A percentile compares a stretch with the other conserved stretches of the same genome.
Evolutionary conservation across 164 flowering plant genomes (phyloP).

Genomic region (Pachysandra terminalis): DNA sequence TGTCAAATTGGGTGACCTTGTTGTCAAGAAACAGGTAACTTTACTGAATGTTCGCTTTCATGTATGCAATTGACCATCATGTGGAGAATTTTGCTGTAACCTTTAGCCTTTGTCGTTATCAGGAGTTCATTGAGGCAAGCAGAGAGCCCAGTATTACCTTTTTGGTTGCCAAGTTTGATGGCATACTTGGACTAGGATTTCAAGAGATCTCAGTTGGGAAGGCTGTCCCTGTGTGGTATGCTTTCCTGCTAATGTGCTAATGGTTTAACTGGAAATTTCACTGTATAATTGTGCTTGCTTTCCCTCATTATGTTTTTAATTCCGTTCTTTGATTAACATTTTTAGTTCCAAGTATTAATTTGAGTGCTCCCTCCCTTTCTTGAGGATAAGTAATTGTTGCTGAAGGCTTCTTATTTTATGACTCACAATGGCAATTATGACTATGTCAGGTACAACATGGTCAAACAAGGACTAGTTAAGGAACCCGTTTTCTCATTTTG

Average conservation of each 20-base stretch:
- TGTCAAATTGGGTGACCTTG: constrained; percentile 68
- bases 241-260: neutral
- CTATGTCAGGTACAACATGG: constrained; percentile 75
- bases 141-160: constrained; percentile 76
- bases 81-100: neutral
- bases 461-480: constrained; percentile 63
- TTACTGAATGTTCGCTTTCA: neutral
- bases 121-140: constrained; percentile 94
- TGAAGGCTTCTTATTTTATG: neutral
- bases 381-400: neutral
- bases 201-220: constrained; percentile 83
- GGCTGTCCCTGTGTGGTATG: constrained; percentile 81
- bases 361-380: neutral
- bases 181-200: constrained; percentile 90
- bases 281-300: neutral
- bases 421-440: neutral
- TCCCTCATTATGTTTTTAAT: neutral
- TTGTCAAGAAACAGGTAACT: constrained; percentile 70
- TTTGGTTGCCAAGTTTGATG: constrained; percentile 85
- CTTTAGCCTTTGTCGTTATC: neutral
- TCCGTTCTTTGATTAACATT: neutral
- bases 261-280: neutral
- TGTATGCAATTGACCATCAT: neutral
- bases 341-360: neutral
- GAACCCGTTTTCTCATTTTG: constrained; percentile 84